A percentile compares a stretch with the other conserved stretches of the same genome.
These are phyloP conservation scores for Epichloe gansuensis DNA, from an alignment of 2,329 filamentous ascomycete genomes.

Conservation along the genomic window DNA sequence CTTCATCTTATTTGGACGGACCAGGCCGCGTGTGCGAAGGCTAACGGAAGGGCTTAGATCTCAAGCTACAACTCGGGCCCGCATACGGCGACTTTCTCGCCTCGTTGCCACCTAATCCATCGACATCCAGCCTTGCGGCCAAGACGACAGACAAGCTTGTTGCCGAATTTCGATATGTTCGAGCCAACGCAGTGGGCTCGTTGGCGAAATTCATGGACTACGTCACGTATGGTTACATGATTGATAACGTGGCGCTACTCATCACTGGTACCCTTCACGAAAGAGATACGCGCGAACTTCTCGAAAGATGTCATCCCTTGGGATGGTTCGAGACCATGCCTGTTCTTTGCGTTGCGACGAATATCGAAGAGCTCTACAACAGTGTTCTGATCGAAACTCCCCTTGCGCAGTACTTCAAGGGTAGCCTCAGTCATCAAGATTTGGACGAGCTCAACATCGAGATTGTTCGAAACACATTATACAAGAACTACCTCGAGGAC, in stretches of 20 bases:
- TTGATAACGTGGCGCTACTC: constrained; percentile 94
- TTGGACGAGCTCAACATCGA: constrained; percentile 98
- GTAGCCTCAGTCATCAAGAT: constrained; percentile 88
- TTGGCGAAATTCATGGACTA: constrained; percentile 96
- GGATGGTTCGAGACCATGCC: constrained; percentile 99
- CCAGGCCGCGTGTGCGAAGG: background rate
- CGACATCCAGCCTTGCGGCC: constrained; percentile 83
- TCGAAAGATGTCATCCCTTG: constrained; percentile 90
- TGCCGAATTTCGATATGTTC: constrained; percentile 90
- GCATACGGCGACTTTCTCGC: constrained; percentile 96
- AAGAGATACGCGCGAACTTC: constrained; percentile 84
- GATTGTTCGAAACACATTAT: constrained; percentile 94
- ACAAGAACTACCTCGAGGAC: constrained; percentile 99
- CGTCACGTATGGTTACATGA: constrained; percentile 99
- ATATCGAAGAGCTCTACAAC: constrained; percentile 98
- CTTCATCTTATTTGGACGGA: background rate
- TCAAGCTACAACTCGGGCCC: constrained; percentile 93
- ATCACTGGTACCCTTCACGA: constrained; percentile 98
- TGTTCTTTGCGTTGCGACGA: constrained; percentile 91
- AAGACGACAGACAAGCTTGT: constrained; percentile 98
- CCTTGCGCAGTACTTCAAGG: constrained; percentile 93
- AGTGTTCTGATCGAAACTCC: constrained; percentile 94
- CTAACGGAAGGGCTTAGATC: constrained; percentile 44
- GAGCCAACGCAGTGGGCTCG: constrained; percentile 83
- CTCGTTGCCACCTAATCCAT: constrained; percentile 87